phyloP scores from a whole-genome alignment of 2,329 filamentous ascomycete genomes.

The Parascedosporium putredinis region DNA sequence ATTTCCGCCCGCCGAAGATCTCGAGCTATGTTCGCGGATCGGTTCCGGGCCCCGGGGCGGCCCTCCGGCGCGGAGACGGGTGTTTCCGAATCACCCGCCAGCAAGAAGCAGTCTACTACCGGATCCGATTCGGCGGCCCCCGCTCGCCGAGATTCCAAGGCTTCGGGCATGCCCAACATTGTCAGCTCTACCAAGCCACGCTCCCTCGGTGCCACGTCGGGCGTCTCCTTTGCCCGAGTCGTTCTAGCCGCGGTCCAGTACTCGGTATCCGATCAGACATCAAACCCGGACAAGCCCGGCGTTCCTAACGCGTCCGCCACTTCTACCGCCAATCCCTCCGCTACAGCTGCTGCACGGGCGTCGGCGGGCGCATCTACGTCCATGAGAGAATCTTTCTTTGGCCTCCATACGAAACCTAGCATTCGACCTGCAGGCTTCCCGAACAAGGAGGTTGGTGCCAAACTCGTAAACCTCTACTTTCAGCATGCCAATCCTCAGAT shows the following conservation, averaged over 20 bases:
- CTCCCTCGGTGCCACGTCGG: constrained; percentile 75
- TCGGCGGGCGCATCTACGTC: constrained; percentile 48
- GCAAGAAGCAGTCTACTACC: not conserved
- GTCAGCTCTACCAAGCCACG: constrained; percentile 69
- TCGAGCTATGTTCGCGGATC: constrained; percentile 52
- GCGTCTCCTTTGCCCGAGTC: constrained; percentile 87
- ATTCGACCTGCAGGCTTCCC: constrained; percentile 83
- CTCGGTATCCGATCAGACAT: constrained; percentile 39
- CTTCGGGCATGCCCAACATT: constrained; percentile 56
- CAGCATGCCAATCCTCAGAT: constrained; percentile 96
- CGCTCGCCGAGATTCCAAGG: constrained; percentile 16
- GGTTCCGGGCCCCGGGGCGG: constrained; percentile 25
- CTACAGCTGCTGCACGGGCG: constrained; percentile 12
- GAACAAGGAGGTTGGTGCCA: constrained; percentile 59
- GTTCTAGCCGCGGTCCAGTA: constrained; percentile 88
- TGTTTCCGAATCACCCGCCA: constrained; percentile 14
- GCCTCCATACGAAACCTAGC: constrained; percentile 81
- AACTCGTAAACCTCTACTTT: constrained; percentile 77
- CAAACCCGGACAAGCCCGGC: constrained; percentile 11
- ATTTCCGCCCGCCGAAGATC: constrained; percentile 60
- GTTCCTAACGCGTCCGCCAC: no score
- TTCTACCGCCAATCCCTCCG: constrained; percentile 13
- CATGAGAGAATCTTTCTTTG: constrained; percentile 94
- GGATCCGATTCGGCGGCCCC: constrained; percentile 23
- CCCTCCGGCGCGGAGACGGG: constrained; percentile 22